Base-by-base conservation (phyloP, 345 rosid genomes). In the Populus pruinosa region DNA sequence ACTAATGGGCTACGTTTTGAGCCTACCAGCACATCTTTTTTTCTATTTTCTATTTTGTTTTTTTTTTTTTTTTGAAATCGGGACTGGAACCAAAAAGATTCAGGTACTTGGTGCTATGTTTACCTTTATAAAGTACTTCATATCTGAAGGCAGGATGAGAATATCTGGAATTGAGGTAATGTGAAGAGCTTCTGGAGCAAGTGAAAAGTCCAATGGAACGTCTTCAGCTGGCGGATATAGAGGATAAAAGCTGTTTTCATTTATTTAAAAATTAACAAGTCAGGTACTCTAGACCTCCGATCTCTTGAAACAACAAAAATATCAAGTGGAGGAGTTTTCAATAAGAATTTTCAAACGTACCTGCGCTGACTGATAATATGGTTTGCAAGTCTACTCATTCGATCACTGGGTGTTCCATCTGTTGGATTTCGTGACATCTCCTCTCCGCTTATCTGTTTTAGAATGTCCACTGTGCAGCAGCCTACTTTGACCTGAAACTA, bases 381-480 rank as follows among this genome's bases (percentile, higher is more conserved):
- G 81, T 68, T 89, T 59, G 96, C 93, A 35, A 95, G 96, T 78
- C 97, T 92, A 67, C 91, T 87, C 87, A 95, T 83, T 64, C 99
- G 96, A 85, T 95, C 98, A 65, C 56, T 87, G 72, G 87, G 77
- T 41, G 77, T 67, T 80, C 96, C 97, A 67, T 87, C 88, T 36
- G 63, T 74, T 71, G 92, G 86, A 85, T 85, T 88, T 79, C 87
- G 83, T 10, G 98, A 90, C 85, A 91, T 75, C 89, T 96, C 99
- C 77, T 96, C 99, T 36, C 91, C 89, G 44, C 98, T 90, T 20
- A 93, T 92, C 61, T 96, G 97, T 83, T 90, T 93, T 49, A 96
- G 88, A 73, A 96, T 83, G 79, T 96, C 97, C 78, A 96, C 96
- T 0, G 97, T 86, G 87, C 96, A 96, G 73, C 98, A 93, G 72